Base-by-base conservation (phyloP, 2,329 filamentous ascomycete genomes). In the Fusarium nelsonii region DNA sequence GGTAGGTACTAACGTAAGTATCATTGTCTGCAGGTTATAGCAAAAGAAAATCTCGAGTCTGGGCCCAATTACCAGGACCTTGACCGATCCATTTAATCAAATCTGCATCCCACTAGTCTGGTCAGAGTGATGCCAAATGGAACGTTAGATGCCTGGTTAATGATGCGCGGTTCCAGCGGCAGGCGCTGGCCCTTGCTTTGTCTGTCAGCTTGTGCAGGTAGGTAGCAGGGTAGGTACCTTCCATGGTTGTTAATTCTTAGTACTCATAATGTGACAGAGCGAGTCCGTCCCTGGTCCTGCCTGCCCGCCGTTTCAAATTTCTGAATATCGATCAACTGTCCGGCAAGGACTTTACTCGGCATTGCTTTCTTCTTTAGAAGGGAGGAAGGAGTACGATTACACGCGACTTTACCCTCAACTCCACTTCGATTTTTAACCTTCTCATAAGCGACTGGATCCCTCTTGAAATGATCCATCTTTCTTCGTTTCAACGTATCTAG, bases 121-220 rank as follows among this genome's bases (percentile, higher is more conserved):
- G 44, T 63, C 43, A 40, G 63, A 18, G 26, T 63, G 39, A 43
- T 46, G 28, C 18, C 10, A 53, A 43, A 39, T 28, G 55, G 34
- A 62, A 41, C 23, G 57, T 62, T 46, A 32, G 36, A 37, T 45
- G 36, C 18, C 20, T 34, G 33, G 48, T 55, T 55, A 44, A 56
- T 44, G 55, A 61, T 37, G 32, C 50, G 70, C 72, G 70, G 72
- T 67, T 73, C 69, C 64, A 69, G 72, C 72, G 72, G 72, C 67
- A 72, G 68, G 55, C 53, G 30, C 23, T 59, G 43, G 40, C 46
- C 48, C 60, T 51, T 64, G 62, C 26, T 50, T 15, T n/a, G 6
- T 44, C 49, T 56, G 26, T 32, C 30, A 30, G 9, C 15, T 20
- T 26, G 28, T 28, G 36, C 37, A 30, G n/a, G 23, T 23, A 23